A percentile compares a stretch with the other conserved stretches of the same genome.
Evolutionary conservation across 441 rosid species (phyloP).

Genomic region (Daphne laureola): DNA sequence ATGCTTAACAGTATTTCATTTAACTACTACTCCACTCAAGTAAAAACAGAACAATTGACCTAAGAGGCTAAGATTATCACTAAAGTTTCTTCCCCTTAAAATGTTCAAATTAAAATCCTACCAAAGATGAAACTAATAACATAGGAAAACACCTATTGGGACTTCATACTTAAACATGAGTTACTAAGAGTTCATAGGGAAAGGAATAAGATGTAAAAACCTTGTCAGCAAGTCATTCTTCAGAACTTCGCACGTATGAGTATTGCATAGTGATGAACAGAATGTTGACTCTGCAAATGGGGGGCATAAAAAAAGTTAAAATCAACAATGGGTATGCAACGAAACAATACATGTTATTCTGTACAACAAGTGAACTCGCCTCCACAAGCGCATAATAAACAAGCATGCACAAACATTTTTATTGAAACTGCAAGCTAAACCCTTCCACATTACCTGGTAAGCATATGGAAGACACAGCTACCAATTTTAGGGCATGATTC

Average conservation of each 20-base stretch:
- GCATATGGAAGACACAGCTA: constrained; percentile 21
- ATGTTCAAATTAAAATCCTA: neutral
- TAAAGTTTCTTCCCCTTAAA: too few relatives aligned
- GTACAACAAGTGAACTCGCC: neutral
- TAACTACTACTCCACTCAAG: constrained; percentile 7
- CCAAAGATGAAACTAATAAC: constrained; percentile 7
- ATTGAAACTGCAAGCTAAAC: neutral
- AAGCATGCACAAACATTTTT: constrained; percentile 1
- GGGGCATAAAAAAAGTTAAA: too few relatives aligned
- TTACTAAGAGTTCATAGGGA: neutral
- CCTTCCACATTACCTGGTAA: constrained; percentile 31
- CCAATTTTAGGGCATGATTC: constrained; percentile 20
- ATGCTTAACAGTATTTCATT: neutral
- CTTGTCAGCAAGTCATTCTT: constrained; percentile 21
- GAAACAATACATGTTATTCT: neutral
- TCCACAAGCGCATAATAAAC: neutral
- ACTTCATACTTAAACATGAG: neutral
- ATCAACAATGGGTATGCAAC: neutral
- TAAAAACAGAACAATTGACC: constrained; percentile 4
- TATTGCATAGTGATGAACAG: constrained; percentile 17
- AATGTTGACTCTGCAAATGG: constrained; percentile 26
- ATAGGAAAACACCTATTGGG: neutral
- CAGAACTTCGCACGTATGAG: constrained; percentile 12
- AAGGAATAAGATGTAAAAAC: constrained; percentile 20
- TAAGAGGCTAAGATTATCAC: too few relatives aligned